These are phyloP conservation scores for Ganoderma lucidum DNA, from an alignment of 1,284 basidiomycete genomes.

Conservation along the genomic window DNA sequence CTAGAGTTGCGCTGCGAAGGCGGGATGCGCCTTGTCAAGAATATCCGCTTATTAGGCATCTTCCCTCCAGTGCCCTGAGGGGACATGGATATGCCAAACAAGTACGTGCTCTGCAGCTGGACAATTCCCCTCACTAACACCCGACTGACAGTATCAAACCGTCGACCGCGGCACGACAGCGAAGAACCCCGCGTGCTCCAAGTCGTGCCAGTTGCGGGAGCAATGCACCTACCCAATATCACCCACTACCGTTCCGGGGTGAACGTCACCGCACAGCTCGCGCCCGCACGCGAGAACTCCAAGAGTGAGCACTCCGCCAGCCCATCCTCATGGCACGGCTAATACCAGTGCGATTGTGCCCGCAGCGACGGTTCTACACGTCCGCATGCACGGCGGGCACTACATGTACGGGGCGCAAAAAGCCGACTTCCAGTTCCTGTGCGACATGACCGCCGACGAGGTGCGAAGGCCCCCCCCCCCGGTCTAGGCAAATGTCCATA, in stretches of 20 bases:
- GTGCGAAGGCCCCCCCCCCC: slow-evolving; percentile 28
- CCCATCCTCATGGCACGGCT: slow-evolving; percentile 5
- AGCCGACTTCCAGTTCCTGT: slow-evolving; percentile 50
- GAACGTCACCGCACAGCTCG: slow-evolving; percentile 36
- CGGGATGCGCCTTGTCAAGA: neutral
- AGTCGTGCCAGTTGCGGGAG: slow-evolving; percentile 50
- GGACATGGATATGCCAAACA: slow-evolving; percentile 47
- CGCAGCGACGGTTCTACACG: slow-evolving; percentile 43
- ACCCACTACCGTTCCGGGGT: slow-evolving; percentile 34
- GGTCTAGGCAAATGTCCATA: neutral
- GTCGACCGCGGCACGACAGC: slow-evolving; percentile 45
- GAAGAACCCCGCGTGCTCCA: slow-evolving; percentile 49
- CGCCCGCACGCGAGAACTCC: slow-evolving; percentile 25
- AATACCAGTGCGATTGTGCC: neutral
- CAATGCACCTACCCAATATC: slow-evolving; percentile 26
- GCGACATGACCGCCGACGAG: slow-evolving; percentile 46
- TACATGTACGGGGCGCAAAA: slow-evolving; percentile 49
- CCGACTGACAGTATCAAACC: slow-evolving; percentile 42
- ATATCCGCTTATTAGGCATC: slow-evolving; percentile 12
- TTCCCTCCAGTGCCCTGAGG: slow-evolving; percentile 45
- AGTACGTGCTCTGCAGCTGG: slow-evolving; percentile 33
- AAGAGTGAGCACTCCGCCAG: slow-evolving; percentile 29
- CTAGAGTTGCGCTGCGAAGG: neutral
- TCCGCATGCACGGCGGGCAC: slow-evolving; percentile 50
- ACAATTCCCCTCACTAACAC: neutral